Base-by-base conservation (phyloP, 1,139 yeast species). In the Candida frijolesensis region DNA sequence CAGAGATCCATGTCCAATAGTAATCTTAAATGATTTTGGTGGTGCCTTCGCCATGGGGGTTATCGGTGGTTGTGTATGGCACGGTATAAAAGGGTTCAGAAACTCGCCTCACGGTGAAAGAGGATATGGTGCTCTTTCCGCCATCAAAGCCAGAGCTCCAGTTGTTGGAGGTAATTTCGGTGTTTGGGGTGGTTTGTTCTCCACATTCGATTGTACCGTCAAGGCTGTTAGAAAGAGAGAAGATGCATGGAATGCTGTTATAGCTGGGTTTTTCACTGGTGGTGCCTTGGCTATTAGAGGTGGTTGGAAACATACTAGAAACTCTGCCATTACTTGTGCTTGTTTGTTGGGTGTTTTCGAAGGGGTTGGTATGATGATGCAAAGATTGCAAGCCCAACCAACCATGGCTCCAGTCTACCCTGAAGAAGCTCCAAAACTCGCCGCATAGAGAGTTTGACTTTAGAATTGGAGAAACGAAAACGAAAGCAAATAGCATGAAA, bases 1-100 rank as follows among this genome's bases (percentile, higher is more conserved):
- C 43, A 89, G 99, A 84, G 99, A 94, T 70, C 99, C 99, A 63
- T 94, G 99, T 77, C 99, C 99, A 54, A 83, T 92, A 60, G 98
- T 94, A 57, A 91, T 94, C 60, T 76, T 94, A 59, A 92, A 86
- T 72, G 99, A 94, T 78, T 94, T 94, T 64, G 99, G 99, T 64
- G 98, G 98, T 68, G 98, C 99, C 52, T 94, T 91, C 65, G 85
- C 98, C 64, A 92, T 94, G 98, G 99, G 99, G 72, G 86, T 84
- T 61, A 89, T 94, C 65, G 98, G 99, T 75, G 99, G 99, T 58
- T 85, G 95, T 62, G 86, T 95, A 57, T 94, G 99, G 99, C 99
- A 94, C 77, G 97, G 98, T 66, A 88, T 94, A 66, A 94, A 95
- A 70, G 99, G 99, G 45, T 94, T 94, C 82, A 84, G 99, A 71